A percentile compares a stretch with the other conserved stretches of the same genome.
Conservation (phyloP, 306 rosid species). For the Styphnolobium japonicum region DNA sequence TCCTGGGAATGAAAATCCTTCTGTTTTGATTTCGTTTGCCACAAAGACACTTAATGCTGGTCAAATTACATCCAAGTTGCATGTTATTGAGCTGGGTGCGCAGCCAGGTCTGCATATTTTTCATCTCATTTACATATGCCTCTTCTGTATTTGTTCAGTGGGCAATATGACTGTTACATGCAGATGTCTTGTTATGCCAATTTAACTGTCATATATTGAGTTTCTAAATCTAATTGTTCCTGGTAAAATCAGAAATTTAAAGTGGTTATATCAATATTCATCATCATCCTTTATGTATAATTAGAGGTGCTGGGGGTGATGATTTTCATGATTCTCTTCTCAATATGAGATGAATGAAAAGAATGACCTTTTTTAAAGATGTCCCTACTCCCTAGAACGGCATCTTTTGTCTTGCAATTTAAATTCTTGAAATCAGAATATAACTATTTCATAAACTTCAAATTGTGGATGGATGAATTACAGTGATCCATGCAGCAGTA, state of each 20-base stretch:
- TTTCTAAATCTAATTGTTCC: neutral
- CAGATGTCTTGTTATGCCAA: slow-evolving; percentile 1
- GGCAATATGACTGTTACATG: neutral
- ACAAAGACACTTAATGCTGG: slow-evolving; percentile 93
- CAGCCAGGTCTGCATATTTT: slow-evolving; percentile 75
- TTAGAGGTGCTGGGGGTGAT: no score
- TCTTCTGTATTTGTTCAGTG: slow-evolving; percentile 10
- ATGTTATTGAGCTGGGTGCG: slow-evolving; percentile 97
- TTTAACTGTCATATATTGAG: neutral
- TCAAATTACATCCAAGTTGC: slow-evolving; percentile 86
- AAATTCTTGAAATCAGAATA: neutral
- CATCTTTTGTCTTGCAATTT: slow-evolving; percentile 10
- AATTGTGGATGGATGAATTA: neutral
- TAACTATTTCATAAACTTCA: neutral
- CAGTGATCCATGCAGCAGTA: neutral
- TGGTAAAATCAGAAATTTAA: neutral
- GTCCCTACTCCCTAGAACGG: neutral
- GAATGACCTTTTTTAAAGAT: slow-evolving; percentile 3
- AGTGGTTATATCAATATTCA: neutral
- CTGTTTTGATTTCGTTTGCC: slow-evolving; percentile 87
- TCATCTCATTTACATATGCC: neutral
- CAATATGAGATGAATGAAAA: neutral
- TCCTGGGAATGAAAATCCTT: slow-evolving; percentile 91
- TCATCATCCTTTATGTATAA: neutral
- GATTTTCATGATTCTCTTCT: no score